These are phyloP conservation scores for Luffa acutangula DNA, from an alignment of 306 rosid genomes.

Conservation along the genomic window DNA sequence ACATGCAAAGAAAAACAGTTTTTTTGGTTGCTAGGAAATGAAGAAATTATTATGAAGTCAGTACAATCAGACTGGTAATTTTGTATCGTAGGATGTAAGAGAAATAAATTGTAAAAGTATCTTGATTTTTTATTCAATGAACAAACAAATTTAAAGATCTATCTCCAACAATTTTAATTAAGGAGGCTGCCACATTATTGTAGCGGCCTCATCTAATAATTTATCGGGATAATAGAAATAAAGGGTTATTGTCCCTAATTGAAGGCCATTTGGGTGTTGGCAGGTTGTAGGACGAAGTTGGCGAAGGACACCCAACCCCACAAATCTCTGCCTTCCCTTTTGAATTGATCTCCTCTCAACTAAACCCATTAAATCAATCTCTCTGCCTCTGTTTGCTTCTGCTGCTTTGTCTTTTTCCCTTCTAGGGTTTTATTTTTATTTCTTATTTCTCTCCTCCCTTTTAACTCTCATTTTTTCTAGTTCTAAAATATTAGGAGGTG, in stretches of 20 bases:
- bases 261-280: conserved; percentile 20
- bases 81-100: too few species aligned
- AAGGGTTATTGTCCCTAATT: conserved; percentile 13
- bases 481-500: too few species aligned
- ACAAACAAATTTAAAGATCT: too few species aligned
- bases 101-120: too few species aligned
- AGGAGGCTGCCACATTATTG: too few species aligned
- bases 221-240: background rate
- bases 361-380: background rate
- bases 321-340: conserved; percentile 36
- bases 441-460: background rate
- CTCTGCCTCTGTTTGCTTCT: background rate
- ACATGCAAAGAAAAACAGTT: too few species aligned
- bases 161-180: too few species aligned
- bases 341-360: conserved; percentile 20
- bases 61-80: too few species aligned
- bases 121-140: too few species aligned
- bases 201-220: too few species aligned
- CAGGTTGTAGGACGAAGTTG: conserved; percentile 18
- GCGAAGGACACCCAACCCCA: conserved; percentile 34
- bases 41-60: too few species aligned
- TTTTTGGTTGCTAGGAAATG: too few species aligned
- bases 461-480: background rate
- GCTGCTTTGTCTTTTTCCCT: background rate
- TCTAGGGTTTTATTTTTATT: background rate